phyloP scores from a whole-genome alignment of 2,329 filamentous ascomycete species.

The Eutypella sp. region DNA sequence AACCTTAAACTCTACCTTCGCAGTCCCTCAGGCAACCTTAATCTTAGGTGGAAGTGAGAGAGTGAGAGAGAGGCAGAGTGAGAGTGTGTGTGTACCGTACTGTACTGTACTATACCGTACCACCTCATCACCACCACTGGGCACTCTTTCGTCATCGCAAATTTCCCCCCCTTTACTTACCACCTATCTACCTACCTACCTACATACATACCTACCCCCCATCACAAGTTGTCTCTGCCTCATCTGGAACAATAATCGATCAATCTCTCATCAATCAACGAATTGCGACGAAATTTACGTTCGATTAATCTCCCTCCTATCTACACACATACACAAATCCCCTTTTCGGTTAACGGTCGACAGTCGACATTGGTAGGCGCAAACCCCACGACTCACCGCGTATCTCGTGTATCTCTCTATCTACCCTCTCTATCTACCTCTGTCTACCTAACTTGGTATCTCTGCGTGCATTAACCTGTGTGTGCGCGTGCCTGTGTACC shows the following conservation, averaged over 20 bases:
- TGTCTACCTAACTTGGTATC: no score
- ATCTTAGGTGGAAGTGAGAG: no score
- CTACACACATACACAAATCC: no score
- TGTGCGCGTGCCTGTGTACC: background rate
- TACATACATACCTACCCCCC: no score
- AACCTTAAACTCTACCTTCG: conserved; percentile 20
- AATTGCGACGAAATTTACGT: conserved; percentile 18
- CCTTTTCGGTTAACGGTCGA: conserved; percentile 25
- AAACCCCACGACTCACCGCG: conserved; percentile 32
- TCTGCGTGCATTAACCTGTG: conserved; percentile 1
- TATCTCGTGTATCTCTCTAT: conserved; percentile 18
- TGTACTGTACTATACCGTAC: no score
- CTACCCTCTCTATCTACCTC: no score
- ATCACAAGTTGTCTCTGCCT: no score
- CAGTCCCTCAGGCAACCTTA: no score
- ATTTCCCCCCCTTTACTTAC: conserved; percentile 22
- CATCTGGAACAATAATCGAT: conserved; percentile 15
- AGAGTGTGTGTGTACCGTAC: no score
- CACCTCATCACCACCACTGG: conserved; percentile 22
- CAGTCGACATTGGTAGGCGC: conserved; percentile 26
- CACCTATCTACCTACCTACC: conserved; percentile 12
- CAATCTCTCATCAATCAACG: conserved; percentile 18
- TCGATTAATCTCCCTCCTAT: conserved; percentile 10
- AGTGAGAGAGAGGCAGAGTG: no score
- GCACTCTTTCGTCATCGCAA: conserved; percentile 26